These are phyloP conservation scores for Dioscorea dumetorum DNA, from an alignment of 106 monocot genomes.

Conservation along the genomic window DNA sequence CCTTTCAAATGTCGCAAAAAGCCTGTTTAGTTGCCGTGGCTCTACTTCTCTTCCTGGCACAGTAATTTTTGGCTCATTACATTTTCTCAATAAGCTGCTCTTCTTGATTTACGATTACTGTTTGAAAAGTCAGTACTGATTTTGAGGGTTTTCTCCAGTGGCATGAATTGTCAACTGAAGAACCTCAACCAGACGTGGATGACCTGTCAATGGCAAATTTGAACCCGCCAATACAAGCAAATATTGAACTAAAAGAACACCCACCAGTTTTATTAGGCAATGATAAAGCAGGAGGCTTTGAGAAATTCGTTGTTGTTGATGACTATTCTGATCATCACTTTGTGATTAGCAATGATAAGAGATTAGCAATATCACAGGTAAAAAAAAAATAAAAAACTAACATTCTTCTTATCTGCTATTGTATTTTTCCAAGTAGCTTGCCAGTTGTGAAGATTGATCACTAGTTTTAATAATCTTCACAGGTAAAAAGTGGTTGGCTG, in stretches of 20 bases:
- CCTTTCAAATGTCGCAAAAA: conserved; percentile 35
- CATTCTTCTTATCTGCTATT: not conserved
- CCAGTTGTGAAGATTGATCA: not conserved
- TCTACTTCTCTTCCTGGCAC: conserved; percentile 17
- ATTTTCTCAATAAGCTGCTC: not conserved
- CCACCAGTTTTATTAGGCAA: conserved; percentile 3
- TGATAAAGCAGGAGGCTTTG: conserved; percentile 25
- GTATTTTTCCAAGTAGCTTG: not conserved
- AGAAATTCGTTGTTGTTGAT: conserved; percentile 63
- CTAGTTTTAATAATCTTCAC: conserved; percentile 3
- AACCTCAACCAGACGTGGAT: conserved; percentile 8
- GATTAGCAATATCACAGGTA: conserved; percentile 27
- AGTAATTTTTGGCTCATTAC: conserved; percentile 9
- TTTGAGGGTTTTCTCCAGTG: conserved; percentile 11
- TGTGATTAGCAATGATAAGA: conserved; percentile 17
- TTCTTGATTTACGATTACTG: not conserved
- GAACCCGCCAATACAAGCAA: conserved; percentile 11
- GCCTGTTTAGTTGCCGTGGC: conserved; percentile 28
- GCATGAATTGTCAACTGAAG: conserved; percentile 13
- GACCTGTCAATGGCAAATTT: conserved; percentile 7
- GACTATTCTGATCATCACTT: conserved; percentile 88
- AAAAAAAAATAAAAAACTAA: not conserved
- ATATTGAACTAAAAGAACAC: conserved; percentile 6
- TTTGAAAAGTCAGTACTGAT: conserved; percentile 7
- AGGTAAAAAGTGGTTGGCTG: conserved; percentile 67